phyloP scores from a whole-genome alignment of 225 moss, liverwort and hornwort species.

The Sphagnum tenellum region DNA sequence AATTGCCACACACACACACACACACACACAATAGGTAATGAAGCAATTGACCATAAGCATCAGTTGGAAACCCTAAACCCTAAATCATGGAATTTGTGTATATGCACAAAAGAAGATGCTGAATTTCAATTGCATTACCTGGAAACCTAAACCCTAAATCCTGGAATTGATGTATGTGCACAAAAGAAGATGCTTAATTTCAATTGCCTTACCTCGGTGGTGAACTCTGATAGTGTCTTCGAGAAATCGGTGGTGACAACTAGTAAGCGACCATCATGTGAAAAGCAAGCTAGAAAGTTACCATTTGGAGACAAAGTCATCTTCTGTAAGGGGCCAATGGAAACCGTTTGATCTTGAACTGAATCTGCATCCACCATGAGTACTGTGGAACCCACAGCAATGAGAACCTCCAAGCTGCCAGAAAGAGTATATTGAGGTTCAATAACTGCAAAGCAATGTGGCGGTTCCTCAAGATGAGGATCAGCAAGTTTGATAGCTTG shows the following conservation, averaged over 20 bases:
- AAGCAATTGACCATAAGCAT: too few species aligned
- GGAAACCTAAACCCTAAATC: not conserved
- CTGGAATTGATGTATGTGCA: too few species aligned
- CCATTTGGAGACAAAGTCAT: slow-evolving; percentile 85
- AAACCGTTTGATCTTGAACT: slow-evolving; percentile 63
- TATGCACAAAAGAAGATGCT: too few species aligned
- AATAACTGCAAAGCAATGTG: slow-evolving; percentile 74
- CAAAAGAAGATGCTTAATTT: too few species aligned
- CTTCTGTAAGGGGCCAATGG: slow-evolving; percentile 79
- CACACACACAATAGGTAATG: slow-evolving; percentile 7
- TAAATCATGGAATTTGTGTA: too few species aligned
- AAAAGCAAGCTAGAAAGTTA: slow-evolving; percentile 75
- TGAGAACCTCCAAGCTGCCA: slow-evolving; percentile 72
- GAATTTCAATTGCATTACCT: not conserved
- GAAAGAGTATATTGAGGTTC: slow-evolving; percentile 84
- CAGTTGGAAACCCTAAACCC: too few species aligned
- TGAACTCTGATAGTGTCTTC: slow-evolving; percentile 73
- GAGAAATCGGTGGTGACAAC: slow-evolving; percentile 77
- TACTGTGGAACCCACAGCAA: slow-evolving; percentile 72
- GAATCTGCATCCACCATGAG: slow-evolving; percentile 72
- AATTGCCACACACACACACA: not conserved
- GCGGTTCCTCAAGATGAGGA: slow-evolving; percentile 75
- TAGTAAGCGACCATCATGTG: slow-evolving; percentile 80
- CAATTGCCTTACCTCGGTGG: slow-evolving; percentile 44
- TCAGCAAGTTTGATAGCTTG: slow-evolving; percentile 75